Percentiles rank a stretch among this genome's conserved stretches.
These are phyloP conservation scores for Diacronema lutheri DNA, from an alignment of 78 protist species.

Conservation along the genomic window DNA sequence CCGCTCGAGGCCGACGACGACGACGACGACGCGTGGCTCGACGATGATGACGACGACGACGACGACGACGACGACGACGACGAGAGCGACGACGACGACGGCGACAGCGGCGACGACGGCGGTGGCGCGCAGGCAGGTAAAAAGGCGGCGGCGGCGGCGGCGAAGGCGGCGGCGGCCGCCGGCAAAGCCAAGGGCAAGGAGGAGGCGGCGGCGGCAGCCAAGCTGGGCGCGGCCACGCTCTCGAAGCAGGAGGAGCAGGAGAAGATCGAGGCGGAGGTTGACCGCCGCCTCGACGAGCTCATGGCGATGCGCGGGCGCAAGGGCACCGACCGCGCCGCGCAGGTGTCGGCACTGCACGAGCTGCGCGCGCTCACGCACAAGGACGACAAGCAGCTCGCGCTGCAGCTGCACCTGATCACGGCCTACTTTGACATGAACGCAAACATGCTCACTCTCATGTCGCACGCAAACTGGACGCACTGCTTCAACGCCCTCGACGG, in stretches of 20 bases:
- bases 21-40: neutral
- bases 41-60: neutral
- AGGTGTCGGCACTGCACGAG: neutral
- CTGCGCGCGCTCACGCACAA: neutral
- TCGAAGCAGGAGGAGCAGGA: too few relatives aligned
- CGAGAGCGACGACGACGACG: neutral
- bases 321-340: neutral
- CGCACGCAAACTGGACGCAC: neutral
- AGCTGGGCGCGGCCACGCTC: too few relatives aligned
- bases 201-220: too few relatives aligned
- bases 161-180: neutral
- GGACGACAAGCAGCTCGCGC: neutral
- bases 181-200: neutral
- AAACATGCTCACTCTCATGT: neutral
- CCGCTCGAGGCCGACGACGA: neutral
- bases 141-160: neutral
- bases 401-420: neutral
- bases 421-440: neutral
- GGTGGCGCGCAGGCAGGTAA: neutral
- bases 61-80: neutral
- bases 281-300: neutral
- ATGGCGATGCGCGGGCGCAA: constrained; percentile 1
- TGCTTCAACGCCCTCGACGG: neutral
- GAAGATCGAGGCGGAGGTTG: neutral
- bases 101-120: neutral